A percentile compares a stretch with the other conserved stretches of the same genome.
Evolutionary conservation across 495 filamentous ascomycete species (phyloP).

Genomic region (Penicillium riverlandense): DNA sequence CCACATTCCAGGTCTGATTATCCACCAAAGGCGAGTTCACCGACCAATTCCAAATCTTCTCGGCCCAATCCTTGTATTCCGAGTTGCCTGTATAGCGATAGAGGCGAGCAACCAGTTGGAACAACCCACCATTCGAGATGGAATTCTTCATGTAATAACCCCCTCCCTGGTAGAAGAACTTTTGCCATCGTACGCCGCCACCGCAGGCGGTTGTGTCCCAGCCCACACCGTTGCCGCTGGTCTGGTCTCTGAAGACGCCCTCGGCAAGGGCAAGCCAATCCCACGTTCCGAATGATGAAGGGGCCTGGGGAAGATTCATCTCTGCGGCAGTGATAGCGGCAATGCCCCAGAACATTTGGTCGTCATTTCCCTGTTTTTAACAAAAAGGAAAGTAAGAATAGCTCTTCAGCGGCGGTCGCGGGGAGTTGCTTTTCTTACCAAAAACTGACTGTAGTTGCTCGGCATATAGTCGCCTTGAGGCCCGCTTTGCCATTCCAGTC

Average conservation of each 20-base stretch:
- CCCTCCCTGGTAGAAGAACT: conserved; percentile 58
- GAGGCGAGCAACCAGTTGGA: conserved; percentile 65
- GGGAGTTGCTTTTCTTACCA: too few species aligned
- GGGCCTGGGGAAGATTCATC: conserved; percentile 56
- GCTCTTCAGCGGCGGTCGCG: too few species aligned
- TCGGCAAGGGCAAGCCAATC: conserved; percentile 51
- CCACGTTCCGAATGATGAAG: conserved; percentile 22
- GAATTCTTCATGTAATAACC: conserved; percentile 75
- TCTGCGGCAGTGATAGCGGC: conserved; percentile 64
- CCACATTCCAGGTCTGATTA: conserved; percentile 41
- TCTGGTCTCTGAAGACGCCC: conserved; percentile 31
- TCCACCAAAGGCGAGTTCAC: conserved; percentile 40
- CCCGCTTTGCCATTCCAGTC: too few species aligned
- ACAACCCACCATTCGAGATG: conserved; percentile 67
- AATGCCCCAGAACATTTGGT: conserved; percentile 72
- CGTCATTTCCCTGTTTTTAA: conserved; percentile 46
- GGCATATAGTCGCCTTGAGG: too few species aligned
- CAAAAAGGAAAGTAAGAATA: neutral
- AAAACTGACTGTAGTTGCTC: too few species aligned
- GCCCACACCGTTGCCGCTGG: conserved; percentile 46
- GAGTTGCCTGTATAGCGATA: conserved; percentile 61
- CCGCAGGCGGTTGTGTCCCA: conserved; percentile 59
- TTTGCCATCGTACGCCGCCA: conserved; percentile 79
- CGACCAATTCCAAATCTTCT: conserved; percentile 62
- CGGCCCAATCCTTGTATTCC: conserved; percentile 64